Conservation (phyloP, 2,329 filamentous ascomycete species). For the Aspergillus hortae region DNA sequence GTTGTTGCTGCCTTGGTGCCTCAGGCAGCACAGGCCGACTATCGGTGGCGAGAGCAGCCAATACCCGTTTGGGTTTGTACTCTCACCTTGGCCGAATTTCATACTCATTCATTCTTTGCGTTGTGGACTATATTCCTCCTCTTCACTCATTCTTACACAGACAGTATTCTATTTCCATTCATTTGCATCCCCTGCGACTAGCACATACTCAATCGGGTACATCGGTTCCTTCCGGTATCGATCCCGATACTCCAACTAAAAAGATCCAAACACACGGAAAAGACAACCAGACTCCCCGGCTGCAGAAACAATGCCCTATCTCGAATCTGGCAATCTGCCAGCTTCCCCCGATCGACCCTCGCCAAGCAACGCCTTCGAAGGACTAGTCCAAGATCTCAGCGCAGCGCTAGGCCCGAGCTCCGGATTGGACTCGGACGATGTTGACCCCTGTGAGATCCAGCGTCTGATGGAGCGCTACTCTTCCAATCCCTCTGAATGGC, state of each 20-base stretch:
- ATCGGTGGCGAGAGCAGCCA: constrained; percentile 11
- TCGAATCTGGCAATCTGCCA: constrained; percentile 19
- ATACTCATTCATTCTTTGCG: not conserved
- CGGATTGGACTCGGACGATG: constrained; percentile 75
- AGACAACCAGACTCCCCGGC: not conserved
- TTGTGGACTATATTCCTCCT: no score
- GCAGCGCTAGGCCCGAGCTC: constrained; percentile 73
- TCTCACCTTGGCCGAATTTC: not conserved
- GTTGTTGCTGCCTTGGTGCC: constrained; percentile 3
- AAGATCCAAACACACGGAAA: not conserved
- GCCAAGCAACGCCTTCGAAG: constrained; percentile 53
- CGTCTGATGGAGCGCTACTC: constrained; percentile 71
- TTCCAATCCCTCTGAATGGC: constrained; percentile 68
- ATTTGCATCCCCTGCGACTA: no score
- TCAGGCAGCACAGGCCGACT: constrained; percentile 20
- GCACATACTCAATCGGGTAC: no score
- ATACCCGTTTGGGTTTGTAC: not conserved
- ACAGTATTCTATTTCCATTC: no score
- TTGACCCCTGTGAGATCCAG: constrained; percentile 70
- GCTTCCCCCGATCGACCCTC: constrained; percentile 4
- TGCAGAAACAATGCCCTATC: constrained; percentile 30
- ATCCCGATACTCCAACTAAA: not conserved
- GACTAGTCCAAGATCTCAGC: constrained; percentile 70
- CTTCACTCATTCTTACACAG: no score
- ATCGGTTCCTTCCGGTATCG: no score